These are phyloP conservation scores for Xylaria sp. DNA, from an alignment of 2,329 filamentous ascomycete genomes.

Conservation along the genomic window DNA sequence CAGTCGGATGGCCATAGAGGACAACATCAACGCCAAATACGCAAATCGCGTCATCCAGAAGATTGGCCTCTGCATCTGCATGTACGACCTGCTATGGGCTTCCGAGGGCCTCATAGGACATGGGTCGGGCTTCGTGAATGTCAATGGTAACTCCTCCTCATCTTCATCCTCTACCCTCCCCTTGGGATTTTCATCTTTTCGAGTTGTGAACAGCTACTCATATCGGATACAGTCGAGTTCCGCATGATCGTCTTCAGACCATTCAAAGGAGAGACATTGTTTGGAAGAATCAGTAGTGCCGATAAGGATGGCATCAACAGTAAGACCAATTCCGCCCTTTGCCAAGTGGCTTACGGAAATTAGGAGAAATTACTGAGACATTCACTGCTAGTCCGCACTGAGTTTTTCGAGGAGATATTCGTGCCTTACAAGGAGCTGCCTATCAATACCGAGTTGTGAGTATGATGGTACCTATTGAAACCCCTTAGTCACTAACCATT, in stretches of 20 bases:
- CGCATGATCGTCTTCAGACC: constrained; percentile 91
- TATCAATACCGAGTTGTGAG: constrained; percentile 75
- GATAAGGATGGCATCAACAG: constrained; percentile 72
- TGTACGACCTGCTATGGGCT: constrained; percentile 87
- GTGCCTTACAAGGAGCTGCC: constrained; percentile 76
- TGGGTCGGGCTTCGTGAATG: constrained; percentile 88
- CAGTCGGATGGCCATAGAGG: constrained; percentile 83
- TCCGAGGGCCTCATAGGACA: constrained; percentile 95
- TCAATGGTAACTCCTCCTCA: constrained; percentile 69
- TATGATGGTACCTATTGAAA: constrained; percentile 24
- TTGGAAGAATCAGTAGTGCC: constrained; percentile 79
- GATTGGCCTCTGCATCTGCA: constrained; percentile 88
- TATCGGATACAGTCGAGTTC: constrained; percentile 73
- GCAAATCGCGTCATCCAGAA: constrained; percentile 91
- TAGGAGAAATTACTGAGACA: constrained; percentile 6
- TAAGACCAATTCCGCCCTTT: constrained; percentile 39
- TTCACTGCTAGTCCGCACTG: constrained; percentile 72
- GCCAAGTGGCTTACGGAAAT: not conserved
- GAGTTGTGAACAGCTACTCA: not conserved
- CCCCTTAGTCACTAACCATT: constrained; percentile 31
- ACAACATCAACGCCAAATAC: constrained; percentile 97
- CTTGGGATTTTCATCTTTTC: not conserved
- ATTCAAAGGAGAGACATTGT: constrained; percentile 91
- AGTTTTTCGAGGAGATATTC: constrained; percentile 94
- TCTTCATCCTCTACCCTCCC: not conserved